A percentile compares a stretch with the other conserved stretches of the same genome.
Conservation (phyloP, 495 filamentous ascomycete species). For the Pyrenula aspistea region DNA sequence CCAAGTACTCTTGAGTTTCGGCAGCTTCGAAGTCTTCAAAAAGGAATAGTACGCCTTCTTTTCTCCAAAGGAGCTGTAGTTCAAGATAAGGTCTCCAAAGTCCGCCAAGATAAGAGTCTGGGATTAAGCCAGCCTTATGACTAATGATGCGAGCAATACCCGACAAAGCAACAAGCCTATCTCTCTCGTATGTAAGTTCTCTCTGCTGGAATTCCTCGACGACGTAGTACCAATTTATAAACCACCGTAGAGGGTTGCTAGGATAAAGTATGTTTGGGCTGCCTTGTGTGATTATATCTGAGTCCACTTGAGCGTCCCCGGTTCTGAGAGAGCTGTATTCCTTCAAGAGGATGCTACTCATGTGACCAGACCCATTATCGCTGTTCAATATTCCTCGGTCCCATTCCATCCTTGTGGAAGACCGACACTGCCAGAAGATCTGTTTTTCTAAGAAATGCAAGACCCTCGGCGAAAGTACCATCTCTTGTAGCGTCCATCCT, state of each 20-base stretch:
- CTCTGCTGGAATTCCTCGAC: neutral
- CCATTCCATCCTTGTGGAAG: neutral
- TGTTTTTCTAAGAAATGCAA: conserved; percentile 3
- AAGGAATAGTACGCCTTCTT: neutral
- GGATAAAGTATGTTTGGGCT: too few species aligned
- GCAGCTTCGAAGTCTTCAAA: neutral
- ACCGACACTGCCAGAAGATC: conserved; percentile 8
- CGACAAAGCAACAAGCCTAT: neutral
- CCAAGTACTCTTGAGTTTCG: neutral
- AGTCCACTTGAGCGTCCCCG: too few species aligned
- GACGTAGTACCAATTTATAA: neutral
- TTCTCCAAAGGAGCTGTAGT: neutral
- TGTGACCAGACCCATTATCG: too few species aligned
- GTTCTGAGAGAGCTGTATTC: too few species aligned
- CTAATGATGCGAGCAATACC: neutral
- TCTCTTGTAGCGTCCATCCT: conserved; percentile 8
- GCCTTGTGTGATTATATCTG: too few species aligned
- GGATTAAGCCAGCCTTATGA: neutral
- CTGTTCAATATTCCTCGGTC: neutral
- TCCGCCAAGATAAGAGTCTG: neutral
- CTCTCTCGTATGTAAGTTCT: neutral
- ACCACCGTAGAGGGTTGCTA: neutral
- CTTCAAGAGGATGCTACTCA: too few species aligned
- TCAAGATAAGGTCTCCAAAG: neutral
- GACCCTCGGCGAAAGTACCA: conserved; percentile 5